Percentiles rank a stretch among this genome's conserved stretches.
Evolutionary conservation across 306 rosid genomes (phyloP).

Genomic region (Lathyrus aphaca): DNA sequence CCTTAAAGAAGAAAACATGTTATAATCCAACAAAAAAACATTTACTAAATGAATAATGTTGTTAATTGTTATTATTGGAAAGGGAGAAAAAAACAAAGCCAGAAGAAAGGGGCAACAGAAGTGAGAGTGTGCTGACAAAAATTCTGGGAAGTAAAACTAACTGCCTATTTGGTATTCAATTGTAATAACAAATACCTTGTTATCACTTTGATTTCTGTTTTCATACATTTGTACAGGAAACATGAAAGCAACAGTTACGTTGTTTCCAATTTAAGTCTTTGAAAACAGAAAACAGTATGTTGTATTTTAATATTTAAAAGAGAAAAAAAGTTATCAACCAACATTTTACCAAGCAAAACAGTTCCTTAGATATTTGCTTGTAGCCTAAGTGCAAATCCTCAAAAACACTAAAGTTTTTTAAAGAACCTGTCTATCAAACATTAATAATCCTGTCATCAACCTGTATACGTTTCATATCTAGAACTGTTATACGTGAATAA

Average conservation of each 20-base stretch:
- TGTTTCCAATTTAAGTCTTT: neutral
- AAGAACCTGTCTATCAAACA: constrained; percentile 21
- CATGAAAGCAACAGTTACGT: neutral
- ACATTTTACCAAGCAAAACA: neutral
- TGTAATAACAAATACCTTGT: neutral
- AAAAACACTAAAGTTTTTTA: constrained; percentile 30
- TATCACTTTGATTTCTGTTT: constrained; percentile 2
- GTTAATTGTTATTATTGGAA: neutral
- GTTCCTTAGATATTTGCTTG: neutral
- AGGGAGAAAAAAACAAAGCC: neutral
- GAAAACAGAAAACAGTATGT: neutral
- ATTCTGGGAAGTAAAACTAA: neutral
- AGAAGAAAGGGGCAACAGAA: neutral
- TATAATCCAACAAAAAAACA: neutral
- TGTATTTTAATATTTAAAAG: neutral
- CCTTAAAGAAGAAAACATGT: constrained; percentile 7
- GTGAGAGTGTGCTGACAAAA: neutral
- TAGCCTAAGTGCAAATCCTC: constrained; percentile 31
- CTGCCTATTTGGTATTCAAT: neutral
- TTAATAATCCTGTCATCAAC: constrained; percentile 29
- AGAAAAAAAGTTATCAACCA: neutral
- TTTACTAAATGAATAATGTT: neutral
- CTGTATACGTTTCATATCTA: neutral
- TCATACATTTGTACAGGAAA: neutral
- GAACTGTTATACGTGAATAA: constrained; percentile 8